phyloP scores from a whole-genome alignment of 352 stramenopile species.

The Phytophthora nicotianae region DNA sequence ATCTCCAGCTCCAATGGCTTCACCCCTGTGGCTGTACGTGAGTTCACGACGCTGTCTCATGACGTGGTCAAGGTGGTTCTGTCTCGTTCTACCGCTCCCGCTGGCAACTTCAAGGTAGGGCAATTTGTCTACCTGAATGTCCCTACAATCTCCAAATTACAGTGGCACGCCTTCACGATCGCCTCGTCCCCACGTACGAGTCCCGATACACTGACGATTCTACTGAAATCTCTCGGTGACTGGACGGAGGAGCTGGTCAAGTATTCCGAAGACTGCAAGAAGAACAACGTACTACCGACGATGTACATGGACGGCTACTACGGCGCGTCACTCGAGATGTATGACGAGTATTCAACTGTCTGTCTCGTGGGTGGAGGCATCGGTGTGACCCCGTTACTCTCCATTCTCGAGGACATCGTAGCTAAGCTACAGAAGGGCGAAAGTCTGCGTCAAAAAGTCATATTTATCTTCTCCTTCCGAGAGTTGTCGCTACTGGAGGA shows the following conservation, averaged over 20 bases:
- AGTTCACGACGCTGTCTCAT: constrained; percentile 32
- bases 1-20: constrained; percentile 43
- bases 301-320: constrained; percentile 68
- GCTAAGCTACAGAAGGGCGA: constrained; percentile 20
- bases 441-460: constrained; percentile 30
- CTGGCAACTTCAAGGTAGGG: constrained; percentile 35
- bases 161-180: constrained; percentile 62
- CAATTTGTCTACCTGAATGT: constrained; percentile 59
- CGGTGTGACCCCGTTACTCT: constrained; percentile 51
- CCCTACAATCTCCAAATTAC: constrained; percentile 44
- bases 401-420: constrained; percentile 55
- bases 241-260: constrained; percentile 52
- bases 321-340: constrained; percentile 43
- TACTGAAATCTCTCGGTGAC: constrained; percentile 51
- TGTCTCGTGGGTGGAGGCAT: constrained; percentile 59
- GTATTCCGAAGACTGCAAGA: constrained; percentile 39
- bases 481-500: constrained; percentile 48
- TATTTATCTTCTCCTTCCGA: constrained; percentile 54
- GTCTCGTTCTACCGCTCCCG: constrained; percentile 13
- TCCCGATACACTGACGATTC: constrained; percentile 44
- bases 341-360: constrained; percentile 48
- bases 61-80: constrained; percentile 47
- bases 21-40: constrained; percentile 32
- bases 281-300: constrained; percentile 30
- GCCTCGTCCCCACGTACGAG: constrained; percentile 42